phyloP scores from a whole-genome alignment of 495 filamentous ascomycete genomes.

The Aspergillus nanangensis region DNA sequence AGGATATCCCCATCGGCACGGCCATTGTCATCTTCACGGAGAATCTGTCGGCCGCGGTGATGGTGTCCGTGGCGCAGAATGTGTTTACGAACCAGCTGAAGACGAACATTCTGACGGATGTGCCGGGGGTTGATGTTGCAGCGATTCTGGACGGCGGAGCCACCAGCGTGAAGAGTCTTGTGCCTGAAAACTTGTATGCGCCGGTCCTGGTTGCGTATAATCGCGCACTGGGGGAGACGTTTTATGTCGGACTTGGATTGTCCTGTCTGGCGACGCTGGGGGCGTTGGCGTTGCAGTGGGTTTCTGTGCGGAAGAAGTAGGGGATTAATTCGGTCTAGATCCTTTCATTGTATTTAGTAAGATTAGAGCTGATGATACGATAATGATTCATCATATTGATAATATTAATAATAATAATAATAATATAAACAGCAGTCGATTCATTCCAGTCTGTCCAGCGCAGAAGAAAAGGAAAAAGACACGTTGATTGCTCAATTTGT shows the following conservation, averaged over 20 bases:
- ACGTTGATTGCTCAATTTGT: not conserved
- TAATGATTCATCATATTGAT: not conserved
- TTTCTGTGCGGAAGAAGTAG: too few species aligned
- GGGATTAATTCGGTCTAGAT: too few species aligned
- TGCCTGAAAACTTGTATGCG: conserved; percentile 38
- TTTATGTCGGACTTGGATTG: conserved; percentile 60
- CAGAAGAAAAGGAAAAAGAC: not conserved
- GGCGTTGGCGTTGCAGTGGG: conserved; percentile 58
- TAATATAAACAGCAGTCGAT: not conserved
- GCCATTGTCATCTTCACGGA: conserved; percentile 61
- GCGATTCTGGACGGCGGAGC: conserved; percentile 56
- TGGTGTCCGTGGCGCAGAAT: conserved; percentile 66
- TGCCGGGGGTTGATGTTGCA: conserved; percentile 41
- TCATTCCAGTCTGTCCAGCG: not conserved
- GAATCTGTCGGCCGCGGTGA: conserved; percentile 61
- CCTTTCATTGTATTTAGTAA: too few species aligned
- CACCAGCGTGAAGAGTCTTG: conserved; percentile 46
- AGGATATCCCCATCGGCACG: conserved; percentile 60
- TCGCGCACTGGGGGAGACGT: conserved; percentile 54
- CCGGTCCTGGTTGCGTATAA: conserved; percentile 65
- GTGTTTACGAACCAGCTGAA: conserved; percentile 66
- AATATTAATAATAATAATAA: too few species aligned
- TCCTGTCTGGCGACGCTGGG: conserved; percentile 52
- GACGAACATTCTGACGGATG: conserved; percentile 40
- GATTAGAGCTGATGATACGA: not conserved